Evolutionary conservation across 495 filamentous ascomycete species (phyloP).

Genomic region (Pyrenopolyporus hunteri): DNA sequence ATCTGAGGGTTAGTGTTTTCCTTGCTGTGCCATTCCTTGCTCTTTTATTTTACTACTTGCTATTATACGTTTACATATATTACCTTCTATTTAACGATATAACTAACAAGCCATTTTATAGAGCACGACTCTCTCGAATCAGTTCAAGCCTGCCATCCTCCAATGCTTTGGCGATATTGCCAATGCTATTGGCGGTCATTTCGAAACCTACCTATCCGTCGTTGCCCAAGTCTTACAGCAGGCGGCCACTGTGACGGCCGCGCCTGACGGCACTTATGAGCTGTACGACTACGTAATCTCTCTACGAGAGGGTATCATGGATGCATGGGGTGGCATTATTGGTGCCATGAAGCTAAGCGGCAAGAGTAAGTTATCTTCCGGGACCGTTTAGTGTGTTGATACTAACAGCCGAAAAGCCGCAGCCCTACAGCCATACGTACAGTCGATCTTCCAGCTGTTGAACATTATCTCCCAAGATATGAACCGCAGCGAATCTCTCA

Average conservation of each 20-base stretch:
- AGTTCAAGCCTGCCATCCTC: constrained; percentile 97
- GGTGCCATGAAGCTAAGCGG: constrained; percentile 83
- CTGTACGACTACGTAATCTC: constrained; percentile 96
- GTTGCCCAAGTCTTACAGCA: constrained; percentile 94
- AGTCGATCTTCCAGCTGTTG: constrained; percentile 88
- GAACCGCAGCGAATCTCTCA: constrained; percentile 87
- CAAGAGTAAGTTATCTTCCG: constrained; percentile 65
- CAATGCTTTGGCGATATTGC: constrained; percentile 99
- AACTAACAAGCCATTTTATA: constrained; percentile 47
- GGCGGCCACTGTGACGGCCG: constrained; percentile 78
- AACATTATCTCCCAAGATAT: constrained; percentile 78
- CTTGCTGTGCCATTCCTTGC: not conserved
- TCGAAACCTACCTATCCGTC: constrained; percentile 88
- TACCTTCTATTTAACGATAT: constrained; percentile 4
- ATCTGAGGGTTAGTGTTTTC: constrained; percentile 71
- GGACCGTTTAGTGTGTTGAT: not conserved
- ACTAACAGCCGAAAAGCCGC: constrained; percentile 57
- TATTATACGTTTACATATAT: not conserved
- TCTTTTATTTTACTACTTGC: not conserved
- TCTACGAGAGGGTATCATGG: constrained; percentile 95
- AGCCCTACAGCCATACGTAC: constrained; percentile 75
- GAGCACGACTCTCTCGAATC: constrained; percentile 80
- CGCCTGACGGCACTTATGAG: constrained; percentile 75
- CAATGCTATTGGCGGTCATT: constrained; percentile 89
- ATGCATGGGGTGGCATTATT: constrained; percentile 96